Evolutionary conservation across 2,329 filamentous ascomycete species (phyloP).

Genomic region (Fusarium setosum): DNA sequence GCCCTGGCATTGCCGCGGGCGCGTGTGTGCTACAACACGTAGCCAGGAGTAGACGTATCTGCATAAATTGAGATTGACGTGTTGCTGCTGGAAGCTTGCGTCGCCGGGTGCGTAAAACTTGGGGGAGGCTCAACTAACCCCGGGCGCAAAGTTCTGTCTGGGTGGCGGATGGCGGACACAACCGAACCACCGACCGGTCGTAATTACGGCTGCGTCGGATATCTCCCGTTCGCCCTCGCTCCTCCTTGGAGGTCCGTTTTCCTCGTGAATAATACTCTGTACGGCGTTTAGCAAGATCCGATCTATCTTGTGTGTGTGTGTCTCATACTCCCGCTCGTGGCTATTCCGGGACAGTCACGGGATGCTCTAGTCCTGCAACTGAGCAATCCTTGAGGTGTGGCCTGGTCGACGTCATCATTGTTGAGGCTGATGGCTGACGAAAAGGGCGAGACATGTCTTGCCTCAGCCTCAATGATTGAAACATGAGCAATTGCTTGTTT

Average conservation of each 20-base stretch:
- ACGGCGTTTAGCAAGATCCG: constrained; percentile 18
- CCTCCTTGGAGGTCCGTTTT: too few relatives aligned
- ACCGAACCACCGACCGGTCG: constrained; percentile 33
- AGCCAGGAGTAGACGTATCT: neutral
- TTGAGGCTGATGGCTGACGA: constrained; percentile 17
- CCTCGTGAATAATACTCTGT: too few relatives aligned
- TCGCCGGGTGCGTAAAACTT: neutral
- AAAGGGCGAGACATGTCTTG: constrained; percentile 20
- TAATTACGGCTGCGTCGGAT: constrained; percentile 43
- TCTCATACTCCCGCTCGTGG: constrained; percentile 1
- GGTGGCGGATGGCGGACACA: constrained; percentile 28
- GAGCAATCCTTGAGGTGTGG: constrained; percentile 1
- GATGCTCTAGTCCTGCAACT: constrained; percentile 7
- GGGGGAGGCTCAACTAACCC: neutral
- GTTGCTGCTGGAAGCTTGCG: neutral
- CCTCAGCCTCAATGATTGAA: constrained; percentile 24
- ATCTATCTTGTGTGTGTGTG: neutral
- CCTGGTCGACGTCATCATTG: constrained; percentile 27
- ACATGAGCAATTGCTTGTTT: neutral
- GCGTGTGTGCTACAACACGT: constrained; percentile 3
- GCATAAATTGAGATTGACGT: neutral
- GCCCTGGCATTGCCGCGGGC: constrained; percentile 7
- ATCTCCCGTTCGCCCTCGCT: constrained; percentile 19
- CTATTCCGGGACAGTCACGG: constrained; percentile 20
- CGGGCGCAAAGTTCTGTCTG: neutral